Base-by-base conservation (phyloP, 2,329 filamentous ascomycete genomes). In the Talaromyces sp. region DNA sequence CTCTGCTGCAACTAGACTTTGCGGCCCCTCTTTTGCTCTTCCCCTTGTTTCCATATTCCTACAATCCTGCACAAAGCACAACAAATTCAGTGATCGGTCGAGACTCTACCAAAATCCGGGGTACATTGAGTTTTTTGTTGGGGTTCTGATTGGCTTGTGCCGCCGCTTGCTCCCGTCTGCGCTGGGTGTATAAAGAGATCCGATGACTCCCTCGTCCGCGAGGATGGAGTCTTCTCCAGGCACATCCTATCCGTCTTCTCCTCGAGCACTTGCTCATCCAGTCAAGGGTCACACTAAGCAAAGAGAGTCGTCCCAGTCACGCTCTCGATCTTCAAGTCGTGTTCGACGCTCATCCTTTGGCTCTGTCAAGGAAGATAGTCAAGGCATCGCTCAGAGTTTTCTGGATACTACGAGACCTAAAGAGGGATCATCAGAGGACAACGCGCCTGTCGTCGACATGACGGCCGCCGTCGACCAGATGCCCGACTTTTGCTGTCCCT, bases 401-500 rank as follows among this genome's bases (percentile, higher is more conserved):
- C 74, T 80, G 59, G 78, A 80, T 69, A 79, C 69, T 15, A 70
- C 72, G 37, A 70, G 75, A 10, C 70, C 72, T 8, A 70, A 70
- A 50, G 72, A 77, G 15, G 64, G 69, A 6, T 49, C 67, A 6
- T 47, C 67, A 7, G 33, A 11, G 4, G 27, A 31, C n/a, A 43
- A 35, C 31, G 19, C n/a, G 1, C 10, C 39, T 15, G n/a, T 37
- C 50, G 33, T 35, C 52, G 69, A 68, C 33, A 64, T 66, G 43
- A 67, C 69, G 59, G 66, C 66, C 50, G 61, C 69, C 39, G 64
- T 66, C 37, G 65, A 66, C 31, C 72, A 77, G 25, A 75, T 79
- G 73, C 77, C 78, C 22, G 78, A 79, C 54, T 81, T 81, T 65
- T 82, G 79, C 71, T 81, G 80, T 69, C 79, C 78, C 10, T 82